Evolutionary conservation across 2,329 filamentous ascomycete genomes (phyloP).

Genomic region (Arthrobotrys sinensis): DNA sequence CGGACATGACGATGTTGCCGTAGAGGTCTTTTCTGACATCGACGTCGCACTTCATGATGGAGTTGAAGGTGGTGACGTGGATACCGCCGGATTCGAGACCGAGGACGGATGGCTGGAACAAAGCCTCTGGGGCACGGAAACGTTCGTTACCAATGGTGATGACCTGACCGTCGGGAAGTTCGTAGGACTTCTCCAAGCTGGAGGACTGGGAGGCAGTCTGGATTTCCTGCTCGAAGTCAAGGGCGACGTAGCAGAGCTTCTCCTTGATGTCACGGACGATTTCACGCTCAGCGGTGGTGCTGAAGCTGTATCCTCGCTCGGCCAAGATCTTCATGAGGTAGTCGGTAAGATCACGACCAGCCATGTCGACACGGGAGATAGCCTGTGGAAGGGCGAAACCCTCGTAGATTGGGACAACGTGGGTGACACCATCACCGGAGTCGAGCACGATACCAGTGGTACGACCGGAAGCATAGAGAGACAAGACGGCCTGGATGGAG

Average conservation of each 20-base stretch:
- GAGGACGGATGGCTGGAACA: slow-evolving; percentile 98
- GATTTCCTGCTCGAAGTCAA: slow-evolving; percentile 99
- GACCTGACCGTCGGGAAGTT: slow-evolving; percentile 99
- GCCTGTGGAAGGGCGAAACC: slow-evolving; percentile 99
- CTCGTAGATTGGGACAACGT: slow-evolving; percentile 99
- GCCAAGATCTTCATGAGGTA: slow-evolving; percentile 99
- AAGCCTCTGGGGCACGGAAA: slow-evolving; percentile 99
- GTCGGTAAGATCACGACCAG: slow-evolving; percentile 99
- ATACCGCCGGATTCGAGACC: slow-evolving; percentile 99
- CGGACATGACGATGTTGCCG: slow-evolving; percentile 99
- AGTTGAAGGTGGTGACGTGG: slow-evolving; percentile 99
- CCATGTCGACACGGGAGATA: slow-evolving; percentile 99
- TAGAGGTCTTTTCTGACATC: slow-evolving; percentile 99
- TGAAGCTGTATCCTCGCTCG: slow-evolving; percentile 99
- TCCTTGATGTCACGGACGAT: slow-evolving; percentile 99
- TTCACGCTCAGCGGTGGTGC: slow-evolving; percentile 99
- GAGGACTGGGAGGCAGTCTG: slow-evolving; percentile 99
- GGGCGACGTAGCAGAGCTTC: slow-evolving; percentile 99
- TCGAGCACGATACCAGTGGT: slow-evolving; percentile 99
- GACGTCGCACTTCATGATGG: slow-evolving; percentile 99
- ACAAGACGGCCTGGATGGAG: slow-evolving; percentile 99
- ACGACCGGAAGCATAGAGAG: slow-evolving; percentile 99
- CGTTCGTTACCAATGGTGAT: slow-evolving; percentile 99
- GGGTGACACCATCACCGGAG: slow-evolving; percentile 99
- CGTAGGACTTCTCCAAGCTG: slow-evolving; percentile 99